phyloP scores from a whole-genome alignment of 2,329 filamentous ascomycete species.

The Beauveria brongniartii region DNA sequence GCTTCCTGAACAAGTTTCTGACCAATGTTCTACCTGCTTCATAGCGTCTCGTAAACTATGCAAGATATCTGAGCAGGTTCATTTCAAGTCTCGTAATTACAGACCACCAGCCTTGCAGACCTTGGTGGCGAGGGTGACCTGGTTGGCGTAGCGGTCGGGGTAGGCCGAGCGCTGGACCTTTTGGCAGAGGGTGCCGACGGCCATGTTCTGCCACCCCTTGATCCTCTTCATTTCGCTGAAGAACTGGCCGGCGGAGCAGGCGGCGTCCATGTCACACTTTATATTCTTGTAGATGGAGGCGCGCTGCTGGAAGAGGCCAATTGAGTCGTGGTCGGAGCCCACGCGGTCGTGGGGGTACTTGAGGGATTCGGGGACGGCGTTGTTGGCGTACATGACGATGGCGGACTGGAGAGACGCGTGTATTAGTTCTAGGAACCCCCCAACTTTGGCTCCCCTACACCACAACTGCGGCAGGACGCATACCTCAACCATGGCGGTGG shows the following conservation, averaged over 20 bases:
- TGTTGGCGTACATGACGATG: slow-evolving; percentile 17
- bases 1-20: neutral
- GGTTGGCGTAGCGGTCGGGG: slow-evolving; percentile 15
- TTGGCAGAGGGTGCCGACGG: slow-evolving; percentile 17
- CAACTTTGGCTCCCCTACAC: neutral
- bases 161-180: slow-evolving; percentile 17
- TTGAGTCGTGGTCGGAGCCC: slow-evolving; percentile 17
- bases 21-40: neutral
- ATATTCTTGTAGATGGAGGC: slow-evolving; percentile 16
- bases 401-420: slow-evolving; percentile 10
- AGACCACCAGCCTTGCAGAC: slow-evolving; percentile 16
- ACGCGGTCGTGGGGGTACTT: slow-evolving; percentile 15
- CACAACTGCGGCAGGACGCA: neutral
- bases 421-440: neutral
- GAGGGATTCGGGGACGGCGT: slow-evolving; percentile 14
- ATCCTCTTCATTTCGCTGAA: slow-evolving; percentile 15
- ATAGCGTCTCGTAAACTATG: neutral
- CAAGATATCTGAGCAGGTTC: neutral
- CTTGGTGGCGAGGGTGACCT: slow-evolving; percentile 13
- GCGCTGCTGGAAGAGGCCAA: slow-evolving; percentile 20
- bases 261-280: slow-evolving; percentile 16
- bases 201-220: slow-evolving; percentile 16
- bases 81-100: neutral
- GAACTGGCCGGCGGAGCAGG: slow-evolving; percentile 18
- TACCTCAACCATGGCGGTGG: slow-evolving; percentile 18